Conservation (phyloP, 495 filamentous ascomycete genomes). For the Pyrenula massariospora region DNA sequence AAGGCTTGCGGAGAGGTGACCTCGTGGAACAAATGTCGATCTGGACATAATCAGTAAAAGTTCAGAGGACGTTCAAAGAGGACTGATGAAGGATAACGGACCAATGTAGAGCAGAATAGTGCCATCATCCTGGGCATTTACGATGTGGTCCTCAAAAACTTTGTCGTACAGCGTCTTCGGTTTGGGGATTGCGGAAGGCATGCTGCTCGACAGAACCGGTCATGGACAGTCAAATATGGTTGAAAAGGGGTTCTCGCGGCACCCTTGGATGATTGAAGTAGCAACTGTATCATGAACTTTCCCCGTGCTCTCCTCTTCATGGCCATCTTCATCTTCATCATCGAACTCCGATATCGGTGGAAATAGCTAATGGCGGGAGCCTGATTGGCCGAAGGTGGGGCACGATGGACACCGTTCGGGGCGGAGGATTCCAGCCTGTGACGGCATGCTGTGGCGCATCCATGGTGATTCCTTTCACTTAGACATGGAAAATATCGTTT, state of each 20-base stretch:
- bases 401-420: no score
- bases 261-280: not conserved
- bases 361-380: no score
- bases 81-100: conserved; percentile 19
- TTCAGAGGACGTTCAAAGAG: conserved; percentile 3
- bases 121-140: conserved; percentile 86
- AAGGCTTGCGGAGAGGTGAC: conserved; percentile 99
- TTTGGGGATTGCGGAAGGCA: conserved; percentile 66
- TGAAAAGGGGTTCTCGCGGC: no score
- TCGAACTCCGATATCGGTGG: no score
- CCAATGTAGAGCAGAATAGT: conserved; percentile 89
- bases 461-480: no score
- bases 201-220: no score
- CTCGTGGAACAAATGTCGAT: conserved; percentile 94
- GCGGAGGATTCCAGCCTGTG: no score
- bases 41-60: conserved; percentile 23
- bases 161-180: conserved; percentile 96
- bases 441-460: no score
- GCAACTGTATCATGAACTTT: conserved; percentile 1
- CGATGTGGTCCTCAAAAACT: conserved; percentile 85
- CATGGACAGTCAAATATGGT: no score
- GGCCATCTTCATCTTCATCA: no score
- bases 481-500: no score
- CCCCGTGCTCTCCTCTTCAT: conserved; percentile 9
- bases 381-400: no score